phyloP scores from a whole-genome alignment of 495 filamentous ascomycete genomes.

The Aspergillus kassunensis region DNA sequence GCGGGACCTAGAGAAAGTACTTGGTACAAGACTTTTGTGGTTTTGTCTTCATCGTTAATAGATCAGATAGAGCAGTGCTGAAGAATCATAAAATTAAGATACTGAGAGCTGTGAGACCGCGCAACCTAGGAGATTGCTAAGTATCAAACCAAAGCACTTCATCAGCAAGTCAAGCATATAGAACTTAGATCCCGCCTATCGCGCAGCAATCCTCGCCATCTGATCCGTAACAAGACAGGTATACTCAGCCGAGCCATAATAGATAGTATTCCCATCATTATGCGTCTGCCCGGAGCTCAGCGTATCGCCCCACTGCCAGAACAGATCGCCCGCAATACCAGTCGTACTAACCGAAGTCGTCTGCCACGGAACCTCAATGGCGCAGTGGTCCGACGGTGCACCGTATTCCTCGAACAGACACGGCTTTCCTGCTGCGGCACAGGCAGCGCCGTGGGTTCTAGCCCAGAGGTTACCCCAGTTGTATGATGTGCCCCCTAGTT shows the following conservation, averaged over 20 bases:
- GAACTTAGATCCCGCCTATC: background rate
- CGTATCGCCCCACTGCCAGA: slow-evolving; percentile 63
- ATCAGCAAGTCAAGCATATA: too few relatives aligned
- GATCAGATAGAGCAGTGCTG: too few relatives aligned
- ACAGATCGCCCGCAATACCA: slow-evolving; percentile 53
- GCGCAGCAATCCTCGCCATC: slow-evolving; percentile 24
- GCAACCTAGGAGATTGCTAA: too few relatives aligned
- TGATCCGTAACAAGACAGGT: slow-evolving; percentile 57
- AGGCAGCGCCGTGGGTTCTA: slow-evolving; percentile 54
- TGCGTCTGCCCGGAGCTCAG: slow-evolving; percentile 55
- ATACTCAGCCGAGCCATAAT: slow-evolving; percentile 52
- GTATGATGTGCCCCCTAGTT: slow-evolving; percentile 37
- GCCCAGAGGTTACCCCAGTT: slow-evolving; percentile 58
- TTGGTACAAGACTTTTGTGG: too few relatives aligned
- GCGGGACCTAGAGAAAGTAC: too few relatives aligned
- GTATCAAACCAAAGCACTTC: too few relatives aligned
- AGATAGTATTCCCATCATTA: slow-evolving; percentile 61
- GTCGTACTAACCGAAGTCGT: slow-evolving; percentile 46
- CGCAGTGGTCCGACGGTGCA: slow-evolving; percentile 37
- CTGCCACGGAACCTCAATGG: slow-evolving; percentile 57
- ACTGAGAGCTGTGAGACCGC: too few relatives aligned
- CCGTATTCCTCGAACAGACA: slow-evolving; percentile 71
- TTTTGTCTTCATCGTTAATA: too few relatives aligned
- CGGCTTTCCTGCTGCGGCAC: slow-evolving; percentile 55
- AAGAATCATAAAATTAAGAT: too few relatives aligned